phyloP scores from a whole-genome alignment of 2,329 filamentous ascomycete genomes.

The Xylaria multiplex region DNA sequence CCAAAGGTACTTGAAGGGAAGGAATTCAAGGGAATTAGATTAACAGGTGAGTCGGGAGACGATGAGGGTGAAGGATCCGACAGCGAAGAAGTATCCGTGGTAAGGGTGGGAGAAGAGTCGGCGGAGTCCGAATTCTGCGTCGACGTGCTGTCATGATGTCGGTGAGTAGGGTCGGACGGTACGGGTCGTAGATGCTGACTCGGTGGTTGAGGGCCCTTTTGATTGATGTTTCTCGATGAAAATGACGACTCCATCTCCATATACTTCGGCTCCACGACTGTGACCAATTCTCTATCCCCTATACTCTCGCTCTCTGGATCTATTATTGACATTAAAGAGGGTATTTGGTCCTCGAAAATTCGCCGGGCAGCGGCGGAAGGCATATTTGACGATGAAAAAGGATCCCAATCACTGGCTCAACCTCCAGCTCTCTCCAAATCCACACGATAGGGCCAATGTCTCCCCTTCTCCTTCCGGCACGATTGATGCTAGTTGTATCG shows the following conservation, averaged over 20 bases:
- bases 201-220: slow-evolving; percentile 48
- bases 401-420: slow-evolving; percentile 5
- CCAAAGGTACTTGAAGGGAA: slow-evolving; percentile 71
- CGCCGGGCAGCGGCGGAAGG: slow-evolving; percentile 69
- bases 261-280: slow-evolving; percentile 64
- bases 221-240: slow-evolving; percentile 48
- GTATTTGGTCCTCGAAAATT: slow-evolving; percentile 75
- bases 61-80: slow-evolving; percentile 92
- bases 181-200: slow-evolving; percentile 55
- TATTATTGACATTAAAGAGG: slow-evolving; percentile 80
- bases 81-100: slow-evolving; percentile 88
- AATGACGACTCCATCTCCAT: slow-evolving; percentile 57
- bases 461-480: slow-evolving; percentile 9
- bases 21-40: slow-evolving; percentile 75
- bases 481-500: slow-evolving; percentile 15
- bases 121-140: slow-evolving; percentile 84
- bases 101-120: slow-evolving; percentile 93
- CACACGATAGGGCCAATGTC: slow-evolving; percentile 8
- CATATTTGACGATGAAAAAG: slow-evolving; percentile 57
- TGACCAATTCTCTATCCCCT: slow-evolving; percentile 63
- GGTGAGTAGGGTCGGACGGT: slow-evolving; percentile 65
- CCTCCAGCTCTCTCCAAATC: slow-evolving; percentile 15
- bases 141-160: slow-evolving; percentile 80
- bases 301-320: slow-evolving; percentile 69
- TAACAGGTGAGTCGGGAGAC: slow-evolving; percentile 88